Conservation (phyloP, 352 stramenopile species). For the Globisporangium alternatum region DNA sequence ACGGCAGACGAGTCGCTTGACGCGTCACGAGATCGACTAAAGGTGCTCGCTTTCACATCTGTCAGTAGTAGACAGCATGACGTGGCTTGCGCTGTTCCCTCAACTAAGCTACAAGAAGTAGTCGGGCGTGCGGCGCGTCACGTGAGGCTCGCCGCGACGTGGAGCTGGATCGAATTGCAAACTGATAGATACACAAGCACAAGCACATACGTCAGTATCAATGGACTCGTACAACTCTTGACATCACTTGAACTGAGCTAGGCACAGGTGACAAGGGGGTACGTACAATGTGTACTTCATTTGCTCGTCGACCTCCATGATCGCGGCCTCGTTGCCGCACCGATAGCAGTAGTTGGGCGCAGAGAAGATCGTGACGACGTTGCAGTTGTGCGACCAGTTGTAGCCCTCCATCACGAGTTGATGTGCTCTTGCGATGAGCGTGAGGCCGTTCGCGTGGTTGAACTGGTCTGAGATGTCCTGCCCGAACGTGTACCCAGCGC, state of each 20-base stretch:
- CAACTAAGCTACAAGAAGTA: slow-evolving; percentile 90
- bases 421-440: slow-evolving; percentile 92
- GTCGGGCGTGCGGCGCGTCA: slow-evolving; percentile 92
- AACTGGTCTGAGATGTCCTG: slow-evolving; percentile 92
- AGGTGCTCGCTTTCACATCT: too few species aligned
- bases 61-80: not conserved
- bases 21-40: too few species aligned
- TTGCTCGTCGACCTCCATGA: slow-evolving; percentile 96
- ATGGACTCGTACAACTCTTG: not conserved
- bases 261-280: not conserved
- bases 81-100: not conserved
- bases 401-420: slow-evolving; percentile 93
- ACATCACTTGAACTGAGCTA: too few species aligned
- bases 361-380: slow-evolving; percentile 98
- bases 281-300: slow-evolving; percentile 95
- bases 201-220: slow-evolving; percentile 11
- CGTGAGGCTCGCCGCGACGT: slow-evolving; percentile 90
- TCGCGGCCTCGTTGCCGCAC: slow-evolving; percentile 97
- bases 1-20: too few species aligned
- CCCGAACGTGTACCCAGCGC: slow-evolving; percentile 92
- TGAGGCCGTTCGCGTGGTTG: slow-evolving; percentile 92
- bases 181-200: slow-evolving; percentile 27
- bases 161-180: slow-evolving; percentile 95
- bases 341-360: slow-evolving; percentile 99
- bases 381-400: slow-evolving; percentile 95